Evolutionary conservation across 495 filamentous ascomycete genomes (phyloP).

Genomic region (Penicillium bovifimosum): DNA sequence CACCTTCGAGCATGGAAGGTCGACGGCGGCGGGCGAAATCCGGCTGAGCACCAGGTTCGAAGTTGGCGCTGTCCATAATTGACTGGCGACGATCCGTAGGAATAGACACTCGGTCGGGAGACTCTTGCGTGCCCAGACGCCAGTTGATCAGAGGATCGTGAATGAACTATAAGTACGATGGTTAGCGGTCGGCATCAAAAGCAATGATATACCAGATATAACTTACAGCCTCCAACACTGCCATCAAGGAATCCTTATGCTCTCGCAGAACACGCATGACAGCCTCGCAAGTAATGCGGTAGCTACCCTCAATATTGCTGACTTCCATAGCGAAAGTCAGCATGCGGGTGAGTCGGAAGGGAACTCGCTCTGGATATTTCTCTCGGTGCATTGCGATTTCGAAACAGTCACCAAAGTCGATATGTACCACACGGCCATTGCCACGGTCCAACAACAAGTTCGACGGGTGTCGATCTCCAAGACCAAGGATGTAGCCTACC

Average conservation of each 20-base stretch:
- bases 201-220: slow-evolving; percentile 1
- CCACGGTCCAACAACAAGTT: slow-evolving; percentile 95
- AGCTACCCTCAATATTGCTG: slow-evolving; percentile 97
- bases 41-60: slow-evolving; percentile 40
- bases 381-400: slow-evolving; percentile 99
- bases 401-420: slow-evolving; percentile 99
- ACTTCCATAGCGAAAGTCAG: slow-evolving; percentile 99
- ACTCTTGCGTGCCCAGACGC: slow-evolving; percentile 84
- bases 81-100: slow-evolving; percentile 72
- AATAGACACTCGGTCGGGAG: slow-evolving; percentile 72
- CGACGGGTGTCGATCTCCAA: slow-evolving; percentile 93
- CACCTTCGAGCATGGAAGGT: slow-evolving; percentile 48
- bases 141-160: slow-evolving; percentile 97
- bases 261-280: slow-evolving; percentile 95
- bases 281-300: slow-evolving; percentile 93
- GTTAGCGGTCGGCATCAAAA: slow-evolving; percentile 15
- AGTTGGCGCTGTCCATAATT: slow-evolving; percentile 62
- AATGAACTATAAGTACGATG: slow-evolving; percentile 65
- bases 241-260: slow-evolving; percentile 98
- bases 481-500: slow-evolving; percentile 96
- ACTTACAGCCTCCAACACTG: slow-evolving; percentile 93
- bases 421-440: slow-evolving; percentile 94
- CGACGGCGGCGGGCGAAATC: slow-evolving; percentile 44
- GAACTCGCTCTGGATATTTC: slow-evolving; percentile 96
- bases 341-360: slow-evolving; percentile 97